Evolutionary conservation across 176 grass and related monocot species (phyloP).

Genomic region (Aechmea fasciata): DNA sequence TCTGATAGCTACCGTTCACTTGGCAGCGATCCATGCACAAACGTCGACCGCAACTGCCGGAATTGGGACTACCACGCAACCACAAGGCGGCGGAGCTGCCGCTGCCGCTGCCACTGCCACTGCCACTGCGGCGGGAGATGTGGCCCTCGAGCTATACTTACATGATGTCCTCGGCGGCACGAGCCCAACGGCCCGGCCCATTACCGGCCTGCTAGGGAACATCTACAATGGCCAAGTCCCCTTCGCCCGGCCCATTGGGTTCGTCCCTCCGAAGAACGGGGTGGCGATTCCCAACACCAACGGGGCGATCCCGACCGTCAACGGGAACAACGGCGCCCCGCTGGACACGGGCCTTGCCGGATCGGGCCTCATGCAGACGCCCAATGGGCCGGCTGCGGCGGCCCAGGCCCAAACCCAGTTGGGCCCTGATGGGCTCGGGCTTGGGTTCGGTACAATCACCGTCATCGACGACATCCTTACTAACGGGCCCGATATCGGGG

Average conservation of each 20-base stretch:
- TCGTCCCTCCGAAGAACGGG: slow-evolving; percentile 39
- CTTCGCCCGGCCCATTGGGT: slow-evolving; percentile 58
- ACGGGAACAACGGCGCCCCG: slow-evolving; percentile 53
- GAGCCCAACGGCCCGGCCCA: slow-evolving; percentile 55
- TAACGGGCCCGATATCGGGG: slow-evolving; percentile 32
- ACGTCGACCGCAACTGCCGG: slow-evolving; percentile 22
- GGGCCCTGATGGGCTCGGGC: slow-evolving; percentile 55
- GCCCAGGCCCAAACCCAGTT: slow-evolving; percentile 36
- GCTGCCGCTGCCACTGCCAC: not conserved
- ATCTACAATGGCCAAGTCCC: slow-evolving; percentile 69
- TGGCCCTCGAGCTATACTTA: slow-evolving; percentile 50
- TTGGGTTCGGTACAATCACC: slow-evolving; percentile 54
- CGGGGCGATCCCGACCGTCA: slow-evolving; percentile 39
- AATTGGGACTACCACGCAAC: slow-evolving; percentile 24
- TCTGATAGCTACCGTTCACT: slow-evolving; percentile 20
- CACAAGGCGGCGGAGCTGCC: slow-evolving; percentile 4
- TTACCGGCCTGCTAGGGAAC: slow-evolving; percentile 55
- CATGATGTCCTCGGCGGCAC: slow-evolving; percentile 61
- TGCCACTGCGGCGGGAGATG: slow-evolving; percentile 17
- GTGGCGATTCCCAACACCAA: slow-evolving; percentile 57
- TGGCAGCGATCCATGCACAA: slow-evolving; percentile 36
- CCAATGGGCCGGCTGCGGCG: slow-evolving; percentile 17
- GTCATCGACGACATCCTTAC: slow-evolving; percentile 65
- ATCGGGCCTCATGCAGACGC: slow-evolving; percentile 24
- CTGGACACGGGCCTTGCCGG: slow-evolving; percentile 54